Conservation (phyloP, 2,329 filamentous ascomycete species). For the Neoarthrinium moseri region DNA sequence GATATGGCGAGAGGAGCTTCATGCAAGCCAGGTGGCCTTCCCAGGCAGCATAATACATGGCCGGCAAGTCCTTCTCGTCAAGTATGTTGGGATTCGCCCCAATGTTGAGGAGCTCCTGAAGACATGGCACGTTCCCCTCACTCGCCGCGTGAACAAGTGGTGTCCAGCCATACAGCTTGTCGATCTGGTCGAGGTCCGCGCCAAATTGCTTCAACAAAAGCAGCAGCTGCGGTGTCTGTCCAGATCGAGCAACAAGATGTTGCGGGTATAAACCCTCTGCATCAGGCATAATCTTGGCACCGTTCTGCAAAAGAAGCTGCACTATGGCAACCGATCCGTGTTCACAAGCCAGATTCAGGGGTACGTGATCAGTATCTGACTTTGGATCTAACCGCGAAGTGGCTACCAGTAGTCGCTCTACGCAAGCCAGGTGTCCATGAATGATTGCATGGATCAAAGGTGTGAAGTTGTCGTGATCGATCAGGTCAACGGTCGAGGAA, state of each 20-base stretch:
- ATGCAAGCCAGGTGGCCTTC: conserved; percentile 95
- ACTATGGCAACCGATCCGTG: conserved; percentile 85
- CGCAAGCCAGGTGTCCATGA: conserved; percentile 78
- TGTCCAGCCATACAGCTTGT: conserved; percentile 97
- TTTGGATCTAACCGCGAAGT: conserved; percentile 84
- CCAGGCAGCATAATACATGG: conserved; percentile 99
- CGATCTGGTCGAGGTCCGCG: conserved; percentile 85
- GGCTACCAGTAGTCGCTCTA: conserved; percentile 71
- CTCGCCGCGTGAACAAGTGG: conserved; percentile 94
- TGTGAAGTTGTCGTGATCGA: conserved; percentile 97
- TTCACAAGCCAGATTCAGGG: conserved; percentile 91
- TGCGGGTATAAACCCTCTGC: conserved; percentile 97
- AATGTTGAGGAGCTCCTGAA: conserved; percentile 77
- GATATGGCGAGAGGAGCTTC: conserved; percentile 71
- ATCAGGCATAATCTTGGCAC: conserved; percentile 83
- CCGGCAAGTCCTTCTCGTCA: conserved; percentile 90
- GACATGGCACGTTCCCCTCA: conserved; percentile 88
- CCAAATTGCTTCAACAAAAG: conserved; percentile 80
- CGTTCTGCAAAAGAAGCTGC: conserved; percentile 76
- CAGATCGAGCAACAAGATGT: conserved; percentile 88
- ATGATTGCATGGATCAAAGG: conserved; percentile 94
- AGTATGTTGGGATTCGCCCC: conserved; percentile 76
- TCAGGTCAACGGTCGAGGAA: conserved; percentile 75
- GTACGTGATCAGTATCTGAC: conserved; percentile 88
- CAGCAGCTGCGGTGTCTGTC: conserved; percentile 76